Evolutionary conservation across 176 grass and related monocot species (phyloP), one percentile per base, ranked within the genome.

Genomic region (Juncus inflexus): DNA sequence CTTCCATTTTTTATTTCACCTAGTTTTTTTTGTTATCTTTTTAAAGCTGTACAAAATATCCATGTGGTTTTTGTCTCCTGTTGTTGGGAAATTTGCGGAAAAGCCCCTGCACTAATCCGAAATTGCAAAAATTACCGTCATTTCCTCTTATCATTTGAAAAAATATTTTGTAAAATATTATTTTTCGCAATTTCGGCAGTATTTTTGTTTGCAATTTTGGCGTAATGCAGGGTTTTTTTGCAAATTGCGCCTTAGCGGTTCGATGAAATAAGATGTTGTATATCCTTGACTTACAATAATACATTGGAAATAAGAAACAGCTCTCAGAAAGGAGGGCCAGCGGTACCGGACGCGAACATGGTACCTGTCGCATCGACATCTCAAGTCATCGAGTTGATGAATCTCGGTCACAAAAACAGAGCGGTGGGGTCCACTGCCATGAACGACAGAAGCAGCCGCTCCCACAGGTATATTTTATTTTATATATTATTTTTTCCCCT

Each of bases 221-320:
- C 19, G 19, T 28, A 1, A 28, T 1, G 19, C 19, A 28, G 19
- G 19, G 19, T 1, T 28, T 28, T 28, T 28, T 28, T 28, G 19
- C 19, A 28, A 28, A 28, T 28, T 28, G 19, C 19, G 19, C 19
- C 1, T 28, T 28, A 28, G 19, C 19, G 19, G 19, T 28, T 28
- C 19, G 1, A 28, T 28, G 19, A 28, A 28, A 61, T 61, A 36
- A 61, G 51, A 66, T 77, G 15, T 69, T 76, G 6, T 42, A 69
- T 79, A 60, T 83, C 77, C 87, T 89, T 96, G 62, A 96, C 67
- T 37, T 74, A 38, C 0, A 28, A 59, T 15, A 61, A 51, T 54
- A 96, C 92, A 84, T 84, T 97, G 71, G 92, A 97, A 64, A 97
- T 97, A 64, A 73, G 76, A 77, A 97, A 78, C 59, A 97, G 51